Conservation (phyloP, 2,329 filamentous ascomycete genomes). For the Talaromyces sp. region DNA sequence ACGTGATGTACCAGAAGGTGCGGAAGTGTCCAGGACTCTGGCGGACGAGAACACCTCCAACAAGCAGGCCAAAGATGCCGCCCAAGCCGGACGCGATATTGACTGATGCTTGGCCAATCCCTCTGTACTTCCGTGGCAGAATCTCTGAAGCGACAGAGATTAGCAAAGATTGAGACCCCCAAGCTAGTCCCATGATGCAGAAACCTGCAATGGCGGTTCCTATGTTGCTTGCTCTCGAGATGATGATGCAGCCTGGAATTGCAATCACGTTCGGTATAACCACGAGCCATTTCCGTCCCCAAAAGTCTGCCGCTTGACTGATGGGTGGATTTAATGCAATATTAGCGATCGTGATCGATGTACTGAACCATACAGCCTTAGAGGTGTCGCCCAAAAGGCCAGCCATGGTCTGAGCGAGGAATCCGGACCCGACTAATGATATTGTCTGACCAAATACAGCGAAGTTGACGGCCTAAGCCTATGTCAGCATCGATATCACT, state of each 20-base stretch:
- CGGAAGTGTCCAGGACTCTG: neutral
- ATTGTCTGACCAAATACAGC: neutral
- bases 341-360: conserved; percentile 11
- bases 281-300: conserved; percentile 20
- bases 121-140: neutral
- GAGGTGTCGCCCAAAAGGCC: neutral
- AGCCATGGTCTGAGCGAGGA: neutral
- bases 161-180: neutral
- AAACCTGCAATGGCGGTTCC: neutral
- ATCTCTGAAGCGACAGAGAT: neutral
- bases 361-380: neutral
- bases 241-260: neutral
- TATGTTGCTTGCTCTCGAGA: neutral
- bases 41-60: neutral
- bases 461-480: neutral
- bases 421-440: neutral
- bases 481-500: too few relatives aligned
- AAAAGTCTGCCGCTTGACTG: conserved; percentile 20
- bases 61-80: neutral
- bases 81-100: neutral
- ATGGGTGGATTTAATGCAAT: conserved; percentile 18
- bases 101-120: neutral
- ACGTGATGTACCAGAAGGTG: neutral
- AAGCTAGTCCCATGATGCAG: neutral
- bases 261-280: conserved; percentile 4